Base-by-base conservation (phyloP, 2,329 filamentous ascomycete species). In the Lizonia empirigonia region DNA sequence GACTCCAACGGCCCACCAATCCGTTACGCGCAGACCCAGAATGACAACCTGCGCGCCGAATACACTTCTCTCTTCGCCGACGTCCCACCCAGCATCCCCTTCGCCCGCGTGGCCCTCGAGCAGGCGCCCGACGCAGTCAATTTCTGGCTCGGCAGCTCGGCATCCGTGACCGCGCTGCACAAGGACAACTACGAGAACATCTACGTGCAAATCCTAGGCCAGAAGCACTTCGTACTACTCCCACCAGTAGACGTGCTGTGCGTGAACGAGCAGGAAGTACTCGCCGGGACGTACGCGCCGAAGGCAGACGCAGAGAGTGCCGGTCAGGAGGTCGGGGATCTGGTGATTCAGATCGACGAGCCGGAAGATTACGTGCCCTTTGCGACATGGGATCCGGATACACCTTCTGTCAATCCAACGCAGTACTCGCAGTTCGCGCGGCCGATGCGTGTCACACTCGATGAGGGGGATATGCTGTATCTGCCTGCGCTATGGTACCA, bases 171-270 rank as follows among this genome's bases (percentile, higher is more conserved):
- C 0, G 86, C 87, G 0, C 71, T 92, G 45, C 90, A 94, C 74
- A 89, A 88, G 64, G 90, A 94, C 74, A 89, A 89, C 63, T 93
- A 92, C 70, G 89, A 94, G 71, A 94, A 94, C 68, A 80, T 94
- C 0, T 94, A 92, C 69, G 87, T 90, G 1, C 89, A 93, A 64
- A 72, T 93, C 12, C 71, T 85, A 1, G 90, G 90, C 0, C 75
- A 76, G 48, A 94, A 94, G 69, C 84, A 89, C 60, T 94, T 94
- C 60, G 81, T 86, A 0, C 77, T 94, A 1, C 73, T 94, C 1
- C 87, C 90, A n/a, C 85, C 89, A 0, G 70, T 88, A 1, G 88
- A 85, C 55, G 82, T 86, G 59, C 79, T 87, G 0, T 88, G 86
- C 55, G 84, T 91, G 34, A 84, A 84, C 51, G 90, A 93, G 74